Base-by-base conservation (phyloP, 83 land plant species). In the Picea abies region DNA sequence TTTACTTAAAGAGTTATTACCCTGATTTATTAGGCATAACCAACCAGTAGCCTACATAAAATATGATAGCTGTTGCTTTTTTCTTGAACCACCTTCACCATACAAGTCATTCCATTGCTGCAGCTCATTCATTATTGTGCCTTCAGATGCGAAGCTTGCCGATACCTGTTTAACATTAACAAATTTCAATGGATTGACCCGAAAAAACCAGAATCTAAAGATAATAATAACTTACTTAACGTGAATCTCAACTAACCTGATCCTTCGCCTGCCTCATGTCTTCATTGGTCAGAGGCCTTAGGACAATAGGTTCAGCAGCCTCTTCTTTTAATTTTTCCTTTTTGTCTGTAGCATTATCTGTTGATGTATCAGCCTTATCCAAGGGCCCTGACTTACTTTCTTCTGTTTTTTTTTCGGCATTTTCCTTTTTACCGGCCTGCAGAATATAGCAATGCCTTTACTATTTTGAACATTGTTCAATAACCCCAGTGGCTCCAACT, bases 51-150 rank as follows among this genome's bases (percentile, higher is more conserved):
- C 58, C 14, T 56, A 95, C 68, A 95, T 71, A 90, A 96, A 96
- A 81, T 96, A 96, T 19, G 93, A 84, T 7, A 94, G 80, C 80
- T 89, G 95, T 82, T 96, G 78, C 89, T 92, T 94, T 87, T 91
- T 96, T 80, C 98, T 92, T 62, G 92, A 88, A 76, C 96, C 98
- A 69, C 96, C 98, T 82, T 96, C 96, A 2, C 98, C 98, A 80
- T 91, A 96, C 44, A 91, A 84, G 0, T 96, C 98, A 69, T 96
- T 96, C 98, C 98, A 96, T 75, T 94, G 94, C 79, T 87, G 90
- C 37, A 96, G 89, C 83, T 96, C 98, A 47, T 75, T 71, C 98
- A 96, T 96, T 20, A 85, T 65, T 2, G 92, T 80, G 41, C 95
- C 95, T 77, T 91, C 98, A 1, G 94, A 49, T 56, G 98, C 92